Evolutionary conservation across 2,329 filamentous ascomycete species (phyloP), one percentile per base, ranked within the genome.

Genomic region (Trichoderma sp.): DNA sequence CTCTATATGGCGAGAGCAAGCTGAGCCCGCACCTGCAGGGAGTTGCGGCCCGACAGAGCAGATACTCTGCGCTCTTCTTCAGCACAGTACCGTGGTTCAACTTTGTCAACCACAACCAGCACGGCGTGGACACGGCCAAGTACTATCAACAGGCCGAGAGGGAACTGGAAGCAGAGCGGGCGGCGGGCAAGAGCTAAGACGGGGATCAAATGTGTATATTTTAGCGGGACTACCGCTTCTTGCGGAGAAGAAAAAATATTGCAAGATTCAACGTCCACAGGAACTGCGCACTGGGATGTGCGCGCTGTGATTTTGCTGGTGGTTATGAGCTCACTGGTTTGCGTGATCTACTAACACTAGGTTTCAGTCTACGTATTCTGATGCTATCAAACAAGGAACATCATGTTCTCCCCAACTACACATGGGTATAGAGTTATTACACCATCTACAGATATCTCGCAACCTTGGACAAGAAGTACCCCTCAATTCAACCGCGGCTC

Each of bases 121-220:
- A 99, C 82, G 96, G 96, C 77, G 93, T 99, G 72, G 96, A 99
- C 82, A 99, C 96, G 36, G 94, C 95, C 75, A 99, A 99, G 86
- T 99, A 99, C 86, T 99, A 97, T 84, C 91, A 92, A 81, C 94
- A 97, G 82, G 96, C 96, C 8, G 96, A 99, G 87, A 87, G 91
- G 81, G 96, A 99, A 83, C 84, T 99, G 78, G 96, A 97, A 84
- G 91, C 90, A 51, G 94, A 97, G 86, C 72, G 73, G 66, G 64
- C 61, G 66, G 65, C 61, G 63, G 64, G 65, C 73, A 73, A 74
- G 61, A 66, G 53, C 47, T 30, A 53, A 53, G n/a, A 24, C 15
- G 36, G 32, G n/a, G 18, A 24, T 12, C 28, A 60, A 21, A 26
- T 70, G 39, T 70, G 66, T 70, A 62, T 61, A 70, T 70, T 67